Evolutionary conservation across 495 filamentous ascomycete species (phyloP), one percentile per base, ranked within the genome.

Genomic region (Lasiosphaeriaceae sp.): DNA sequence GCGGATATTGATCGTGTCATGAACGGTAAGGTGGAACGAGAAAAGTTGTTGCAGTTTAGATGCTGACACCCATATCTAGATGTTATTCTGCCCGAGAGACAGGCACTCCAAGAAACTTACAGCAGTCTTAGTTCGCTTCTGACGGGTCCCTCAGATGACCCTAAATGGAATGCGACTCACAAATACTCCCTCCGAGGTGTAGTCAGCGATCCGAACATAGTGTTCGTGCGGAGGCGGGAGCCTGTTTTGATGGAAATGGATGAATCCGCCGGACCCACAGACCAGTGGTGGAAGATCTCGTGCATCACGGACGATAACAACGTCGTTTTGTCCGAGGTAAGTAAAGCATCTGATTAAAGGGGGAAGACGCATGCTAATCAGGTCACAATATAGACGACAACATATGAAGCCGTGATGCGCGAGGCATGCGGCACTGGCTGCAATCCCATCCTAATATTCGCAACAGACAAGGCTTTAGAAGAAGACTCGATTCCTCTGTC

Each of bases 231-330:
- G 54, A 64, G 68, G 26, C 66, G 68, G 14, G 66, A 56, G 12
- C 55, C 52, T 2, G 59, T 59, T 9, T 22, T 60, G 6, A 65
- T 66, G 46, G 63, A 65, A 20, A 8, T 63, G 11, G 56, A 56
- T 9, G 64, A 55, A 12, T 50, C 12, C 11, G 3, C 52, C 8
- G n/a, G 45, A 8, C 34, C 57, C 24, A 54, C 26, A 1, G 74
- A 77, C 34, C 72, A 75, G 45, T 79, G 76, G 76, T 79, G 70
- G 69, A 74, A 71, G 52, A 57, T 75, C 41, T 69, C 59, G 50
- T 71, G 67, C 44, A 55, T 58, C 1, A 45, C 53, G 2, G 57
- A 58, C 2, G 63, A 70, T 21, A 56, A 64, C 12, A 59, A 64
- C 17, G 66, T 67, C 2, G 51, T 69, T 47, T 65, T 66, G 53